Base-by-base conservation (phyloP, 305 asterid genomes). In the Fraxinus angustifolia region DNA sequence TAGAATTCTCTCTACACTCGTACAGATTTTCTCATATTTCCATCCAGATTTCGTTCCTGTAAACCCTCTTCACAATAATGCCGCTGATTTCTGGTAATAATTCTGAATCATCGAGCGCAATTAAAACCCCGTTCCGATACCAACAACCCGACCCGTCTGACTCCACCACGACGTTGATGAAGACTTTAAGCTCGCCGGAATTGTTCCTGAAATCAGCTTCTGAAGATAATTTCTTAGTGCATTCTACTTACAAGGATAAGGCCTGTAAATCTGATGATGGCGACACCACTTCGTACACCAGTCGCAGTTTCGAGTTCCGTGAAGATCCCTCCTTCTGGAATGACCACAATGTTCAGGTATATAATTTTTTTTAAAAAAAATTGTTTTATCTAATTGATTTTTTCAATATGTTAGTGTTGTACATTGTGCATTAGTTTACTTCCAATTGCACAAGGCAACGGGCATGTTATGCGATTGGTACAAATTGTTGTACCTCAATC, bases 291-390 rank as follows among this genome's bases (percentile, higher is more conserved):
- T 35, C 82, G 23, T 67, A 60, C 76, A 56, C 73, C 4, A 50
- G 75, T 67, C 87, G 92, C 45, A 88, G 88, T 78, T 95, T 95
- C 14, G 98, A 95, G 82, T 92, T 93, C 53, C 80, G 79, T 1
- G 94, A 90, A 30, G 97, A 93, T 82, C 99, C 97, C 8, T 84
- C 91, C 19, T 94, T 95, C 53, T 93, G 98, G 99, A 91, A 91
- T 76, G 98, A 95, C 33, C 97, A 94, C 33, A 95, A 89, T 84
- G 94, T 95, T 85, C 99, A 93, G 96, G 99, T 95, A 67, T n/a
- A 6, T 34, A 38, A 4, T 19, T 42, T 10, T 56, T 26, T 16
- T 8, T 8, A 8, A 36, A 36, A 36, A 38, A 3, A 7, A 5
- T 75, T 31, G 42, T 42, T 36, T 45, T 45, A 42, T 48, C 68